Evolutionary conservation across 306 rosid genomes (phyloP).

Genomic region (Chamaecrista fasciculata): DNA sequence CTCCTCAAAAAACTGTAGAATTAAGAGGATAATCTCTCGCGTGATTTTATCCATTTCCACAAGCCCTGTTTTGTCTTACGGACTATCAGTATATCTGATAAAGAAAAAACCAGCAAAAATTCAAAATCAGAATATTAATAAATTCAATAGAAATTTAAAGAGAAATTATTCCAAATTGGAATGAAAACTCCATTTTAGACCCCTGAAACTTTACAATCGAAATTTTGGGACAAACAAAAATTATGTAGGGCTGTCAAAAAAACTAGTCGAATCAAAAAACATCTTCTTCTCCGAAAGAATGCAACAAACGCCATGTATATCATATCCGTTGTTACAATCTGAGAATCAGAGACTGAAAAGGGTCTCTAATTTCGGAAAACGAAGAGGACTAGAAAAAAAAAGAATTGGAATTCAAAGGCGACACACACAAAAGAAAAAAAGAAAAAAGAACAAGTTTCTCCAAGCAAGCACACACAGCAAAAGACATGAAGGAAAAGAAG

Average conservation of each 20-base stretch:
- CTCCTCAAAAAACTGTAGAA: slow-evolving; percentile 32
- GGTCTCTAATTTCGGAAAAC: background rate
- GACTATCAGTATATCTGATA: background rate
- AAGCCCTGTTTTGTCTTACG: background rate
- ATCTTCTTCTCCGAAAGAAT: background rate
- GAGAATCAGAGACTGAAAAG: background rate
- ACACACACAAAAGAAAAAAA: background rate
- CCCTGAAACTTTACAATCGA: background rate
- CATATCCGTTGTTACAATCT: background rate
- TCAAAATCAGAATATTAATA: background rate
- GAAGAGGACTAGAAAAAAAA: background rate
- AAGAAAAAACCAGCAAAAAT: background rate
- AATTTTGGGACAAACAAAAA: background rate
- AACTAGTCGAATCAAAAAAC: background rate
- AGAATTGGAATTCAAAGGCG: too few species aligned
- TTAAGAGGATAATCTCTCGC: slow-evolving; percentile 33
- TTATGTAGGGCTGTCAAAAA: background rate
- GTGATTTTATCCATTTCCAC: slow-evolving; percentile 16
- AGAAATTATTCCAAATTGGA: background rate
- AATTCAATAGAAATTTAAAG: background rate
- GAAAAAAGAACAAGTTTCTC: background rate
- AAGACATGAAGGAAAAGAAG: background rate
- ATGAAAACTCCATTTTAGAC: background rate
- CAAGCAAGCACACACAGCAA: background rate
- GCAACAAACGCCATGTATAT: background rate